Percentiles rank a stretch among this genome's conserved stretches.
phyloP scores from a whole-genome alignment of 1,284 basidiomycete species.

The Rhodotorula sp. region DNA sequence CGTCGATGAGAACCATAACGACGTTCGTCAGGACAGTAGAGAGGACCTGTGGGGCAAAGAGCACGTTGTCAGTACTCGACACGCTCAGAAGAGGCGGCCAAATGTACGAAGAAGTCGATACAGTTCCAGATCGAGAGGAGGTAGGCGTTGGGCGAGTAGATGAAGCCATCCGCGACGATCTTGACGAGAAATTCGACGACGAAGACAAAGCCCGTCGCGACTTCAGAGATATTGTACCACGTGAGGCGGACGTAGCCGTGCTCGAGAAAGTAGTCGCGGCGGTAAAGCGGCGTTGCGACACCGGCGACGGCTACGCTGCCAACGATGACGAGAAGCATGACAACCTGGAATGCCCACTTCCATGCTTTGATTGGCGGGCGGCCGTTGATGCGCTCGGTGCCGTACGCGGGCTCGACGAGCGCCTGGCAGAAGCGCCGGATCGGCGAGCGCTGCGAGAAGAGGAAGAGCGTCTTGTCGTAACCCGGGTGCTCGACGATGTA shows the following conservation, averaged over 20 bases:
- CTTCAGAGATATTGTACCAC: constrained; percentile 89
- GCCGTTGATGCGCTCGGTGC: constrained; percentile 52
- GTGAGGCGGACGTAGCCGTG: constrained; percentile 66
- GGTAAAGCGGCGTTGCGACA: constrained; percentile 83
- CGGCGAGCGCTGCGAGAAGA: constrained; percentile 79
- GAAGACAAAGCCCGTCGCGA: constrained; percentile 72
- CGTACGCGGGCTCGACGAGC: constrained; percentile 77
- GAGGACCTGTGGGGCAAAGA: constrained; percentile 57
- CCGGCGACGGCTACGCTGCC: constrained; percentile 82
- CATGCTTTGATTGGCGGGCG: constrained; percentile 53
- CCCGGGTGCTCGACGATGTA: constrained; percentile 87
- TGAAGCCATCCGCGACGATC: constrained; percentile 83
- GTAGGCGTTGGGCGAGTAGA: constrained; percentile 93
- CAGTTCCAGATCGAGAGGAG: constrained; percentile 89
- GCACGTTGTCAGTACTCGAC: neutral
- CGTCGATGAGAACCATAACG: constrained; percentile 77
- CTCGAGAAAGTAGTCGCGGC: constrained; percentile 67
- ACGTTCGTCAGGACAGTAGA: neutral
- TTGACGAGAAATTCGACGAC: constrained; percentile 87
- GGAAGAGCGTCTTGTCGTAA: constrained; percentile 88
- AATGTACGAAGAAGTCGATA: constrained; percentile 71
- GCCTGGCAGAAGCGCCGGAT: constrained; percentile 79
- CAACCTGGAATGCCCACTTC: constrained; percentile 71
- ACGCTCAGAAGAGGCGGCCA: neutral
- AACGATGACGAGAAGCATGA: constrained; percentile 75